These are phyloP conservation scores for Benincasa hispida DNA, from an alignment of 306 rosid genomes.

Conservation along the genomic window DNA sequence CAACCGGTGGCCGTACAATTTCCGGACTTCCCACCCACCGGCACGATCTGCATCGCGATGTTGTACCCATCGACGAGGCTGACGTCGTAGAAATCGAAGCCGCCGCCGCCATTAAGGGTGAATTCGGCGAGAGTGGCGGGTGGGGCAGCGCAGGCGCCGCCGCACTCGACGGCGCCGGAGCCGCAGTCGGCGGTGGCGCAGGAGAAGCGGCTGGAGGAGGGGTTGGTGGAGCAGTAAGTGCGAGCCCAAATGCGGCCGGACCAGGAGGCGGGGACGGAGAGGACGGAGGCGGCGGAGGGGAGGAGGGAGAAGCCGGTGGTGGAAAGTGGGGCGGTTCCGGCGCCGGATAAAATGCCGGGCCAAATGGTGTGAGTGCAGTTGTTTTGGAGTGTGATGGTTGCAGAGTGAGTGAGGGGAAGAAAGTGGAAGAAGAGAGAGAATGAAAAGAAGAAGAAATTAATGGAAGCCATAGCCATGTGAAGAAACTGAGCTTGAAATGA, in stretches of 20 bases:
- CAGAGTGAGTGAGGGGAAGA: neutral
- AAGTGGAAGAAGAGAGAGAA: neutral
- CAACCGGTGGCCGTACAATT: constrained; percentile 72
- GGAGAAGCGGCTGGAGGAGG: constrained; percentile 34
- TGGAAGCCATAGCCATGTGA: neutral
- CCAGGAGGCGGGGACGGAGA: constrained; percentile 47
- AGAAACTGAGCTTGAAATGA: neutral
- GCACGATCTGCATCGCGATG: constrained; percentile 48
- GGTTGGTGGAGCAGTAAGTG: constrained; percentile 42
- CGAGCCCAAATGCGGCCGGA: constrained; percentile 91
- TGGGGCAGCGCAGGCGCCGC: constrained; percentile 39
- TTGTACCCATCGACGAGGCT: constrained; percentile 90
- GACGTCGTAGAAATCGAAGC: constrained; percentile 78
- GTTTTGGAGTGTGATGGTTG: constrained; percentile 53
- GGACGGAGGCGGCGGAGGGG: constrained; percentile 30
- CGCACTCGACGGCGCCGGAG: constrained; percentile 46
- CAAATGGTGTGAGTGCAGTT: constrained; percentile 58
- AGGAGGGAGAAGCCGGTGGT: constrained; percentile 56
- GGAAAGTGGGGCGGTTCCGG: constrained; percentile 53
- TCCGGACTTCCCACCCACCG: constrained; percentile 37
- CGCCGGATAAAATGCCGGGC: constrained; percentile 55
- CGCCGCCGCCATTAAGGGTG: constrained; percentile 53
- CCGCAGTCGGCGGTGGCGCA: constrained; percentile 78
- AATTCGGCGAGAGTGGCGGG: constrained; percentile 67
- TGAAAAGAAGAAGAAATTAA: neutral